A percentile compares a stretch with the other conserved stretches of the same genome.
These are phyloP conservation scores for Xylaria sp. DNA, from an alignment of 2,329 filamentous ascomycete genomes.

Conservation along the genomic window DNA sequence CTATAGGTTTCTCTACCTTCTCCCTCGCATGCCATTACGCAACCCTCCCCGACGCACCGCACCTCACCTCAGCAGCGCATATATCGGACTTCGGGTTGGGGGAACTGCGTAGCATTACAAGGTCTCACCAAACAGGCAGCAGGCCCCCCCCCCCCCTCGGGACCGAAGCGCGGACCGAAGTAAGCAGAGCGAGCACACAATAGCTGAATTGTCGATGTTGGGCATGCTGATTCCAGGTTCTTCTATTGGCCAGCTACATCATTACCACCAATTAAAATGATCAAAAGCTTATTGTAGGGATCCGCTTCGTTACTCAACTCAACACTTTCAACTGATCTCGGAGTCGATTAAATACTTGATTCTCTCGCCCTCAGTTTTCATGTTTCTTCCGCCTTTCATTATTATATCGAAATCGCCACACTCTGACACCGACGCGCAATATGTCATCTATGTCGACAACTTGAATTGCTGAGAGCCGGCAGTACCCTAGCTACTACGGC, in stretches of 20 bases:
- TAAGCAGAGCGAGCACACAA: background rate
- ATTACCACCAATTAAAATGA: background rate
- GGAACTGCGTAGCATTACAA: slow-evolving; percentile 24
- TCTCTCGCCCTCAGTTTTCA: background rate
- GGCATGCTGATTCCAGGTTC: background rate
- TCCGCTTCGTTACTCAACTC: background rate
- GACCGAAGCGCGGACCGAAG: slow-evolving; percentile 22
- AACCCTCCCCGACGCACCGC: background rate
- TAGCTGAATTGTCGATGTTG: slow-evolving; percentile 1
- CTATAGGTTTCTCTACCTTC: background rate
- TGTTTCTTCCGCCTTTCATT: background rate
- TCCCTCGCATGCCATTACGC: slow-evolving; percentile 20
- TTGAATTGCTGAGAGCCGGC: no score
- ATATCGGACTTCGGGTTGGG: slow-evolving; percentile 31
- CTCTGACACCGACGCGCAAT: background rate
- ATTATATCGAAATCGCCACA: background rate
- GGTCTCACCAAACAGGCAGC: background rate
- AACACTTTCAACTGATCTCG: background rate
- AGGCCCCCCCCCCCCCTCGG: slow-evolving; percentile 9
- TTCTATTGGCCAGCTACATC: background rate
- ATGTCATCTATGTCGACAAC: background rate
- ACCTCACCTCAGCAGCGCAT: background rate
- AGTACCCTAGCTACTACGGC: no score
- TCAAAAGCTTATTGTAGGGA: no score
- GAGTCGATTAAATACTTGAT: background rate